Evolutionary conservation across 306 rosid species (phyloP), one percentile per base, ranked within the genome.

Genomic region (Hippophae gyantsensis): DNA sequence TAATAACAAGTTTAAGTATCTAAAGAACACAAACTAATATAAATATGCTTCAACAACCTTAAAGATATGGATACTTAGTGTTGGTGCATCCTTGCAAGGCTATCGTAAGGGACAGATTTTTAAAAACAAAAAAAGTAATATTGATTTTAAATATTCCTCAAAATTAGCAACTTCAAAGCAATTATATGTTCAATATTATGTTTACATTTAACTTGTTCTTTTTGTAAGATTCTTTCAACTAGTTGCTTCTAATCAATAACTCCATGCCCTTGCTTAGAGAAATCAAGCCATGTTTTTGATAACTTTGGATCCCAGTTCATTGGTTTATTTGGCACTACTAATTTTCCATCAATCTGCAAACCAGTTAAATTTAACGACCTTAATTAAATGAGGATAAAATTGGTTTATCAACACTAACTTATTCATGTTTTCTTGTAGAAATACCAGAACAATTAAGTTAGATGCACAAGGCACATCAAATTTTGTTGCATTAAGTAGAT

Each of bases 151-250:
- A 2, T 4, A 23, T 64, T 56, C 60, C 13, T 40, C 23, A 10
- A 44, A 68, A 7, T 45, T 5, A 66, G 63, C 54, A 54, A 56
- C 25, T 27, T 60, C 54, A 32, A 54, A 42, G 46, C 44, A 53
- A 69, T 54, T 13, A 32, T 7, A 68, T 48, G 48, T 54, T 52
- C 49, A 41, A 49, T 58, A 61, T 26, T 41, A 27, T 27, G 38
- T 3, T 66, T 86, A 93, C 99, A 72, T 83, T 93, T 51, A 94
- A 48, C 75, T 81, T 93, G 82, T 93, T 86, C 76, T 75, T 93
- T 73, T 93, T 93, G 79, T 97, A 93, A 56, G 99, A 93, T 68
- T 92, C 82, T 38, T 88, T 90, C 99, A 95, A 93, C 99, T 97
- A 93, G 82, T 93, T 93, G 65, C 83, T 84, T 9, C 99, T 97